Percentiles rank a stretch among this genome's conserved stretches.
These are phyloP conservation scores for Mortierella sp. DNA, from an alignment of 371 early-diverging fungal genomes.

Conservation along the genomic window DNA sequence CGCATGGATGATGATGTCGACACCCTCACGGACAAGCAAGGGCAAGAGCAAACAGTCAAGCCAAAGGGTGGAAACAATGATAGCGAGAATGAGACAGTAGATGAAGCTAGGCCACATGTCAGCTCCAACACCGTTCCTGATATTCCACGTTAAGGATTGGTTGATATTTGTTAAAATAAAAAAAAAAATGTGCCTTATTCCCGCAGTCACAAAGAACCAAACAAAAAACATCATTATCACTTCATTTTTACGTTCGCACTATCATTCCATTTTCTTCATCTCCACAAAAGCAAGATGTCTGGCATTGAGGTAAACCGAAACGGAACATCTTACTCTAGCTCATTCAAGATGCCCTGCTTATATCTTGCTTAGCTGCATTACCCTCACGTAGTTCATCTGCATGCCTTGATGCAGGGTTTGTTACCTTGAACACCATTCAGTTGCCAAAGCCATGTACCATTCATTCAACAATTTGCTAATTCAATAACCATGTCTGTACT, in stretches of 20 bases:
- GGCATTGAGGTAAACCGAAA: slow-evolving; percentile 33
- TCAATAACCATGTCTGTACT: background rate
- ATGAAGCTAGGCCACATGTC: background rate
- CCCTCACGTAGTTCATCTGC: background rate
- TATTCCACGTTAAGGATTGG: background rate
- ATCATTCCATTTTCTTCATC: background rate
- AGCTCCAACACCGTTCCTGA: background rate
- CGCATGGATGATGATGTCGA: slow-evolving; percentile 32
- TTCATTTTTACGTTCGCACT: too few species aligned
- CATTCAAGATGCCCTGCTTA: background rate
- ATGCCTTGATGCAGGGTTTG: slow-evolving; percentile 5
- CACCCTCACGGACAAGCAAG: slow-evolving; percentile 11
- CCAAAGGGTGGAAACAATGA: background rate
- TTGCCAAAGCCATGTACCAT: background rate
- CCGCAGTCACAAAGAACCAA: slow-evolving; percentile 5
- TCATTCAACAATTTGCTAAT: background rate
- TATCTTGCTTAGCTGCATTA: background rate
- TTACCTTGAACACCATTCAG: background rate
- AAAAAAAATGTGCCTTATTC: slow-evolving; percentile 4
- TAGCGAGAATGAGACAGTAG: background rate
- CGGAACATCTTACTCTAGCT: background rate
- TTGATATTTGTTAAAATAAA: background rate
- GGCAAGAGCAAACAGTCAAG: background rate
- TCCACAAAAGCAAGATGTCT: slow-evolving; percentile 9
- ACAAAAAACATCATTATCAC: background rate